Evolutionary conservation across 306 rosid genomes (phyloP), one percentile per base, ranked within the genome.

Genomic region (Erythrophleum fordii): DNA sequence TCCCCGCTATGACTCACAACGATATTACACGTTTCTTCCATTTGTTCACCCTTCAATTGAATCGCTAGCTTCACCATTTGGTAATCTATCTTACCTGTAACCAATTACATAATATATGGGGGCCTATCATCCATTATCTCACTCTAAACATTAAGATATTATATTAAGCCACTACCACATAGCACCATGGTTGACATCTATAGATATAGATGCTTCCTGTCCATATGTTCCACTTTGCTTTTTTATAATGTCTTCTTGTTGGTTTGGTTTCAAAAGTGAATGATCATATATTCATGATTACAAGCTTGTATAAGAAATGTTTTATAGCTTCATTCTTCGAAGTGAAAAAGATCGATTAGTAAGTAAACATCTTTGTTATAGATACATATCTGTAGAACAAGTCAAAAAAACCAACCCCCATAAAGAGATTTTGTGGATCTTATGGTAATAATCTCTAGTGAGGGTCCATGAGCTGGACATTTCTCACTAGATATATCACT

Each of bases 1-100:
- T 83, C 80, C 80, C 61, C 60, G 48, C 81, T 75, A 79, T 85
- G 76, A 69, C 81, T 82, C 89, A 83, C 88, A 82, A n/a, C 26
- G 1, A 7, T 52, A 64, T 13, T 65, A 37, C 82, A 67, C 44
- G 73, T n/a, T 80, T 82, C 82, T 80, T 87, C 85, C 81, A 65
- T 81, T 59, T 49, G 31, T 34, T 34, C 37, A 34, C 5, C 5
- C 37, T 34, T 34, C 37, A 2, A 34, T 34, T 34, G 3, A 34
- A 34, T 34, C 3, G 3, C 37, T 77, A 41, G 41, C 75, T 81
- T 78, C 34, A 60, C 8, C 37, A 34, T 34, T 34, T 34, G 37
- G 37, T 34, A 52, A 2, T 35, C 29, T 68, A 73, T 78, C 73
- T 73, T 34, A 79, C 69, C 77, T 23, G 23, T 42, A 69, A 84